A percentile compares a stretch with the other conserved stretches of the same genome.
Evolutionary conservation across 1,284 basidiomycete genomes (phyloP).

Genomic region (Apiotrichum mycotoxinovorans): DNA sequence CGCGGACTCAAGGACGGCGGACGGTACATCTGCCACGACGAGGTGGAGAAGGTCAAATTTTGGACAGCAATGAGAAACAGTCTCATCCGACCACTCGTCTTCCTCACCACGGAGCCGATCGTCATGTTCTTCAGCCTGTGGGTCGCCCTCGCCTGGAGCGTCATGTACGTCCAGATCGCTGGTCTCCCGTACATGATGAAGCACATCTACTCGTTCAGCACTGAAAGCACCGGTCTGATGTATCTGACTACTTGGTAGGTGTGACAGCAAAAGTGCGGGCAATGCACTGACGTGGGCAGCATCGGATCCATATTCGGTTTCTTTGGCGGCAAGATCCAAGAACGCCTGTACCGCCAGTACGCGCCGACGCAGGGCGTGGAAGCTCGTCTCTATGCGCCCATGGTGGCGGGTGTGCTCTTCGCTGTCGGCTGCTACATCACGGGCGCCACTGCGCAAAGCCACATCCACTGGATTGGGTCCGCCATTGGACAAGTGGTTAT

Average conservation of each 20-base stretch:
- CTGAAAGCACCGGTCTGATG: slow-evolving; percentile 61
- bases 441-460: slow-evolving; percentile 39
- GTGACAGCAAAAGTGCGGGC: no score
- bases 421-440: slow-evolving; percentile 61
- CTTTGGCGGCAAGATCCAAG: slow-evolving; percentile 60
- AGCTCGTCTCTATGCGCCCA: slow-evolving; percentile 66
- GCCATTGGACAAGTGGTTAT: slow-evolving; percentile 55
- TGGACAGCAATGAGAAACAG: slow-evolving; percentile 34
- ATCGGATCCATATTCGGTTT: slow-evolving; percentile 63
- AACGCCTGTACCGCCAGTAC: slow-evolving; percentile 62
- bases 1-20: slow-evolving; percentile 36
- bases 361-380: slow-evolving; percentile 62
- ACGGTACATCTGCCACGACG: slow-evolving; percentile 47
- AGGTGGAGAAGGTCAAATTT: slow-evolving; percentile 41
- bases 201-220: slow-evolving; percentile 63
- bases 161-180: slow-evolving; percentile 67
- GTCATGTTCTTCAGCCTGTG: slow-evolving; percentile 71
- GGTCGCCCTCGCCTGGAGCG: slow-evolving; percentile 74
- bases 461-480: slow-evolving; percentile 45
- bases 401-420: slow-evolving; percentile 62
- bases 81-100: slow-evolving; percentile 44
- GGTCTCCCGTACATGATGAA: slow-evolving; percentile 63
- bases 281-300: no score
- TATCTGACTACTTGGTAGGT: slow-evolving; percentile 56
- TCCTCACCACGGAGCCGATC: slow-evolving; percentile 70